Conservation (phyloP, 2,329 filamentous ascomycete species). For the Cordyceps farinosa region DNA sequence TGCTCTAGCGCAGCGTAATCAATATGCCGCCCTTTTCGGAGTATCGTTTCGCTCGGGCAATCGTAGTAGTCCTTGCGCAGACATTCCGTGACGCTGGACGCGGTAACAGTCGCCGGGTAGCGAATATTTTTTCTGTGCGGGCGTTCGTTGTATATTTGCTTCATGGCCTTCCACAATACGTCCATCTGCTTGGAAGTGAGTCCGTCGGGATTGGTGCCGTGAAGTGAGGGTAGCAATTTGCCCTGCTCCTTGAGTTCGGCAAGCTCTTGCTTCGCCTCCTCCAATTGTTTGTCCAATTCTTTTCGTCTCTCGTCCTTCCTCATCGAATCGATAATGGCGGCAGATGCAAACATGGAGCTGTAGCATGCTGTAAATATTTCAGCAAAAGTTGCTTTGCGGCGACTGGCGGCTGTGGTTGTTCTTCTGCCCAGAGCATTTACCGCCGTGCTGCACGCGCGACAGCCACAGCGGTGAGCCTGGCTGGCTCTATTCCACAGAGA, state of each 20-base stretch:
- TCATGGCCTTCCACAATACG: conserved; percentile 30
- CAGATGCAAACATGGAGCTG: conserved; percentile 63
- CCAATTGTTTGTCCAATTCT: conserved; percentile 60
- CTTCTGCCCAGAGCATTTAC: conserved; percentile 47
- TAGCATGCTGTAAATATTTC: conserved; percentile 64
- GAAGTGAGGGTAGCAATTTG: conserved; percentile 15
- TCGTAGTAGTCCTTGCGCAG: conserved; percentile 30
- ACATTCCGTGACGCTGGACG: conserved; percentile 27
- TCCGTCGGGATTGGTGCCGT: conserved; percentile 18
- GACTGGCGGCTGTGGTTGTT: conserved; percentile 46
- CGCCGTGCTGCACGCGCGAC: conserved; percentile 55
- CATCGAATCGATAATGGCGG: conserved; percentile 58
- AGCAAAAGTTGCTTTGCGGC: conserved; percentile 47
- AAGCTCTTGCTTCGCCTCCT: conserved; percentile 49
- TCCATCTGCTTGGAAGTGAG: conserved; percentile 31
- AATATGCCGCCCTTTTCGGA: conserved; percentile 24
- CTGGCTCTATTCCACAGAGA: conserved; percentile 64
- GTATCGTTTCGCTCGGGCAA: conserved; percentile 23
- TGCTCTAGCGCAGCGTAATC: conserved; percentile 32
- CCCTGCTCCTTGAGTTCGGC: conserved; percentile 36
- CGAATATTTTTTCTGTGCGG: conserved; percentile 37
- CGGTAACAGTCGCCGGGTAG: conserved; percentile 27
- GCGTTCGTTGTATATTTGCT: conserved; percentile 29
- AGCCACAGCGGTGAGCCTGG: conserved; percentile 61
- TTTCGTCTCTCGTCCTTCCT: conserved; percentile 55